Base-by-base conservation (phyloP, 148 eudicot genomes). In the Rhododendron molle region DNA sequence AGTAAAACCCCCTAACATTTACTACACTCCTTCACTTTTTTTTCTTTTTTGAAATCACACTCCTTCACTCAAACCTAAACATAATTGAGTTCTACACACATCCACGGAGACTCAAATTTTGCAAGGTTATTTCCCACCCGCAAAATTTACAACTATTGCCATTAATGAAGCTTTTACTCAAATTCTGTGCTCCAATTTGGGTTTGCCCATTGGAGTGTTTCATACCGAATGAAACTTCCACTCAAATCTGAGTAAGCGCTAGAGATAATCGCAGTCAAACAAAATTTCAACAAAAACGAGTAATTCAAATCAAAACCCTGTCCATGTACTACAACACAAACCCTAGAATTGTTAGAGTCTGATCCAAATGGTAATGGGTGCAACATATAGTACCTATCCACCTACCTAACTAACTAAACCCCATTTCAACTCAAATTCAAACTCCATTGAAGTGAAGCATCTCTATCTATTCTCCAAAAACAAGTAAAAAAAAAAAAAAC, bases 371-470 rank as follows among this genome's bases (percentile, higher is more conserved):
- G 73, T 26, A 12, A 81, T 32, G 38, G 7, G 12, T 30, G 32
- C 16, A 71, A 16, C 36, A 11, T 20, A 7, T 58, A 9, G 11
- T 56, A 58, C n/a, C 65, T 58, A 58, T 7, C 28, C 28, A 34
- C 77, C 77, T 20, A 46, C 15, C 14, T 83, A 23, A 38, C 60
- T n/a, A 73, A 43, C 8, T n/a, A 58, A 52, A 62, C 28, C 49
- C 78, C 73, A 28, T 67, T 26, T 28, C 60, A 50, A 50, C 54
- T 13, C 54, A 36, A 87, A 49, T 80, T 80, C 58, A 83, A 58
- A n/a, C 84, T 54, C n/a, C 81, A 28, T 43, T 20, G 54, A 80
- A 44, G 46, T n/a, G 40, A 32, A 71, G 23, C 32, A 30, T 23
- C 32, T 34, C 81, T 20, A 69, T 11, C 43, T 26, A 2, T 43